phyloP scores from a whole-genome alignment of 805 yeast species.

The Scheffersomyces spartinae region DNA sequence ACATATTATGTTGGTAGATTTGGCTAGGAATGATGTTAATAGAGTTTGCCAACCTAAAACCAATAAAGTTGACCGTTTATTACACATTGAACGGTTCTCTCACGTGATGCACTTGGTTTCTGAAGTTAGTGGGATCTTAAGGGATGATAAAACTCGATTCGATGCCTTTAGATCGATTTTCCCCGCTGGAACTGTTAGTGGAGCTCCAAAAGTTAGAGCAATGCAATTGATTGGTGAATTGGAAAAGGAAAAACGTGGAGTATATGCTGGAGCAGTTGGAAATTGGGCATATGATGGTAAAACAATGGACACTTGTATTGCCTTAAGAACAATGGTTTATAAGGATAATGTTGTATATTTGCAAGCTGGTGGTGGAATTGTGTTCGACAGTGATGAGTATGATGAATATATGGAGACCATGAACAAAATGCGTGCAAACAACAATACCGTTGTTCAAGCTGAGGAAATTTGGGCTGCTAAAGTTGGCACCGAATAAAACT shows the following conservation, averaged over 20 bases:
- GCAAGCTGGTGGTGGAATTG: conserved; percentile 99
- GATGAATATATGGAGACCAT: conserved; percentile 95
- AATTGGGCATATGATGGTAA: conserved; percentile 95
- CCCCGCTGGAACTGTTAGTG: conserved; percentile 99
- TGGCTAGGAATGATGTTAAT: conserved; percentile 93
- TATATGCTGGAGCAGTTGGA: conserved; percentile 98
- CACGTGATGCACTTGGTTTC: conserved; percentile 97
- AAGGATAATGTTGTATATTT: conserved; percentile 84
- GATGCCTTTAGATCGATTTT: conserved; percentile 96
- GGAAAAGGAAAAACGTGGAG: conserved; percentile 88
- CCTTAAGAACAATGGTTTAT: conserved; percentile 91
- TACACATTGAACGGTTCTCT: conserved; percentile 85
- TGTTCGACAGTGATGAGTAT: conserved; percentile 84
- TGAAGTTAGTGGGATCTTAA: conserved; percentile 83
- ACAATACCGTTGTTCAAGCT: conserved; percentile 83
- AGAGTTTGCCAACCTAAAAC: conserved; percentile 83
- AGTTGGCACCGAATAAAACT: too few relatives aligned
- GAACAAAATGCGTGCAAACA: conserved; percentile 94
- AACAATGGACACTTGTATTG: conserved; percentile 96
- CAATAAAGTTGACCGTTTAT: conserved; percentile 76
- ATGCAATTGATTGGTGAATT: conserved; percentile 89
- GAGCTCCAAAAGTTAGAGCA: conserved; percentile 96
- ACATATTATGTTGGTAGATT: conserved; percentile 96
- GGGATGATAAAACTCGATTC: conserved; percentile 77
- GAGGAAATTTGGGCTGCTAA: conserved; percentile 63